Evolutionary conservation across 345 rosid genomes (phyloP), one percentile per base, ranked within the genome.

Genomic region (Lagerstroemia speciosa): DNA sequence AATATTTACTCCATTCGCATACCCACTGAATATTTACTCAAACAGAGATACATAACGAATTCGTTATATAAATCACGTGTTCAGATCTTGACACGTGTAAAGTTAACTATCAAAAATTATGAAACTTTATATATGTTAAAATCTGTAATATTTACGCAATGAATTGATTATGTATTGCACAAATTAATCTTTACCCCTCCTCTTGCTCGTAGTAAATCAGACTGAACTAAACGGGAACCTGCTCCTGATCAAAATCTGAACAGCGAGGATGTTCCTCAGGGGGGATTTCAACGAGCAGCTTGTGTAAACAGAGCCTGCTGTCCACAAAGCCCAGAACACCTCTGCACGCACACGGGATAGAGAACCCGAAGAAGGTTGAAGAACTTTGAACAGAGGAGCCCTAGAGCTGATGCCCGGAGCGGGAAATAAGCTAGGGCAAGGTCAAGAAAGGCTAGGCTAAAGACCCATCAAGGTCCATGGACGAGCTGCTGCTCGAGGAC

Each of bases 341-440:
- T 77, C 73, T 70, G 71, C 89, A 85, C 10, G 87, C 85, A 77
- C 89, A 88, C 16, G 93, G 97, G 73, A 87, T 30, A 69, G n/a
- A 71, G 52, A 78, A 50, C 61, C 91, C 86, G 64, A 88, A 71
- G 46, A 70, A 9, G 61, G 61, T 55, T 45, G 64, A 79, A 73
- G 65, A 91, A 80, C 74, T 80, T 89, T 0, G 83, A 83, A 68
- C 72, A 77, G 8, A 85, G 60, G 71, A 73, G 91, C 19, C 77
- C 77, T 32, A 83, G 73, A 61, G 81, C 67, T n/a, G 93, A 83
- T 66, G 60, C 79, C 67, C 87, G 91, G 3, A 93, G 78, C 68
- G 91, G 87, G 69, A 80, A 64, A 74, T 79, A 84, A 70, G 89
- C 88, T 74, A 93, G 46, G 36, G 73, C 70, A 55, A 93, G 87